Evolutionary conservation across 192 early-diverging fungal genomes (phyloP).

Genomic region (Mortierella alpina): DNA sequence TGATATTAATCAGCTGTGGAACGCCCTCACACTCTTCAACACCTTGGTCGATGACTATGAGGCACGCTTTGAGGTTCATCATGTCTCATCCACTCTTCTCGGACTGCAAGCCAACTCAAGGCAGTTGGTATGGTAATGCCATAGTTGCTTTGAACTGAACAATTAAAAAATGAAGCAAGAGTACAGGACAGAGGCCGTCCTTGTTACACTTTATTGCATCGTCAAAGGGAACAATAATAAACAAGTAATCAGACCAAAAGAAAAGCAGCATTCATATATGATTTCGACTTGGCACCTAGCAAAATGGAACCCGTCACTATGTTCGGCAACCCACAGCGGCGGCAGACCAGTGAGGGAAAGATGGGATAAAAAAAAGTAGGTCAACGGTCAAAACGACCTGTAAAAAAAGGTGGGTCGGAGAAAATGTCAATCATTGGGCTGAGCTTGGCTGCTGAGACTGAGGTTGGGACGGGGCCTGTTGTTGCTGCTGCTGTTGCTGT

Average conservation of each 20-base stretch:
- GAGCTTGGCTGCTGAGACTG: not conserved
- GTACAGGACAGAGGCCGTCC: not conserved
- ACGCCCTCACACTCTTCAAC: slow-evolving; percentile 36
- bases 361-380: not conserved
- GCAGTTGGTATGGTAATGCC: slow-evolving; percentile 23
- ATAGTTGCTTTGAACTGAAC: not conserved
- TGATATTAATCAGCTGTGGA: slow-evolving; percentile 48
- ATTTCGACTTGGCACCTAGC: too few relatives aligned
- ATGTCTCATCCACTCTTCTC: slow-evolving; percentile 33
- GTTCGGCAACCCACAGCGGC: too few relatives aligned
- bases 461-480: slow-evolving; percentile 2
- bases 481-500: slow-evolving; percentile 13
- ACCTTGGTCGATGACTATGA: slow-evolving; percentile 35
- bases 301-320: too few relatives aligned
- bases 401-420: not conserved
- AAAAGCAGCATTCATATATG: too few relatives aligned
- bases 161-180: not conserved
- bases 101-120: slow-evolving; percentile 48
- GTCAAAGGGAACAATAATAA: not conserved
- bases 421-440: not conserved
- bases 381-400: not conserved
- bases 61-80: slow-evolving; percentile 33
- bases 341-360: too few relatives aligned
- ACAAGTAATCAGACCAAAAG: not conserved
- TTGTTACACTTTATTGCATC: not conserved